Evolutionary conservation across 192 early-diverging fungal genomes (phyloP).

Genomic region (Cladochytrium replicatum): DNA sequence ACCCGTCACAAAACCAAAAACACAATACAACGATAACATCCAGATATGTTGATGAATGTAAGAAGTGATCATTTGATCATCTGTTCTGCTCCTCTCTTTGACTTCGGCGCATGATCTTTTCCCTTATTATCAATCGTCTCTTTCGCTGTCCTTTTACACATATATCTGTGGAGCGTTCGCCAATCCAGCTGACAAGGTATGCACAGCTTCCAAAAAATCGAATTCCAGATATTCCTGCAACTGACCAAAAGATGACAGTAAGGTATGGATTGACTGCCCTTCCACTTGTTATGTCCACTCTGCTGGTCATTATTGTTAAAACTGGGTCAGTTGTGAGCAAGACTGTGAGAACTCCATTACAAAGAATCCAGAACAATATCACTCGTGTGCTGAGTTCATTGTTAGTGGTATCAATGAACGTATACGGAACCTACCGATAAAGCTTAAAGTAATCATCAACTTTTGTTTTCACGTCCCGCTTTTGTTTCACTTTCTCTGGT

Average conservation of each 20-base stretch:
- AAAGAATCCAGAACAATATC: conserved; percentile 62
- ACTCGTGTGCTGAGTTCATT: conserved; percentile 38
- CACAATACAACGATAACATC: no score
- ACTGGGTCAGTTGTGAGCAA: conserved; percentile 49
- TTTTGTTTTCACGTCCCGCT: conserved; percentile 16
- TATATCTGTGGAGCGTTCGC: no score
- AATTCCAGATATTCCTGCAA: conserved; percentile 59
- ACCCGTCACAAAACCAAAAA: no score
- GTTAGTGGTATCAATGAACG: no score
- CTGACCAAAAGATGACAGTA: conserved; percentile 78
- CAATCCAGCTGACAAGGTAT: conserved; percentile 40
- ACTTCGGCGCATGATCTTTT: no score
- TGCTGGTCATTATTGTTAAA: background rate
- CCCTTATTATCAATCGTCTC: no score
- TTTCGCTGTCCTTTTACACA: no score
- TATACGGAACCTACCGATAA: no score
- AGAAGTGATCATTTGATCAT: no score
- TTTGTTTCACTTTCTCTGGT: conserved; percentile 5
- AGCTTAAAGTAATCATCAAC: conserved; percentile 12
- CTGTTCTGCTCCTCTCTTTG: no score
- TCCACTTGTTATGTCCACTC: background rate
- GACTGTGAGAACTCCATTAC: conserved; percentile 60
- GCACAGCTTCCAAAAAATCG: conserved; percentile 61
- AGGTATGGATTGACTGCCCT: conserved; percentile 57
- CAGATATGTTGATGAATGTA: no score